A percentile compares a stretch with the other conserved stretches of the same genome.
phyloP scores from a whole-genome alignment of 148 eudicot species.

The Heliamphora exappendiculata region DNA sequence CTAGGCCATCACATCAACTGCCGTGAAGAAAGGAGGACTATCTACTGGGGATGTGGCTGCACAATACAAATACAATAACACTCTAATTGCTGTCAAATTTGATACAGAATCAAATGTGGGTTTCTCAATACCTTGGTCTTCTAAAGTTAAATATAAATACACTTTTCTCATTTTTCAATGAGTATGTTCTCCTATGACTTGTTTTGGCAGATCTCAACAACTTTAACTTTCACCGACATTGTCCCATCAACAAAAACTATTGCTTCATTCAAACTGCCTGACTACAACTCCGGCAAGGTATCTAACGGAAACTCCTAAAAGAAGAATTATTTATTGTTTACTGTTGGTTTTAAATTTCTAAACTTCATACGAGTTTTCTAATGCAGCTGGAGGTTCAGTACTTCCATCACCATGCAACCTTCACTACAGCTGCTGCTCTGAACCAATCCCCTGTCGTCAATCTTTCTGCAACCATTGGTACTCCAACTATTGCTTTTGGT shows the following conservation, averaged over 20 bases:
- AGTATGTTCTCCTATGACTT: conserved; percentile 9
- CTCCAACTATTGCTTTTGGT: conserved; percentile 82
- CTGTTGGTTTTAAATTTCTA: background rate
- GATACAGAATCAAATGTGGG: conserved; percentile 85
- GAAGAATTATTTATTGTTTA: background rate
- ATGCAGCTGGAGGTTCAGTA: conserved; percentile 79
- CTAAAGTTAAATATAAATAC: background rate
- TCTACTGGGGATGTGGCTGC: conserved; percentile 83
- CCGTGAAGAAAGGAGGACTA: conserved; percentile 90
- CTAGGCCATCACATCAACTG: conserved; percentile 59
- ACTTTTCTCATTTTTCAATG: background rate
- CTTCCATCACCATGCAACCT: conserved; percentile 82
- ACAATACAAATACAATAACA: conserved; percentile 65
- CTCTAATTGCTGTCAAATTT: conserved; percentile 59
- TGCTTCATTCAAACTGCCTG: conserved; percentile 70
- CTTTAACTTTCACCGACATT: conserved; percentile 52
- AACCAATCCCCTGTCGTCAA: conserved; percentile 68
- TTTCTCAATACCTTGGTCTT: conserved; percentile 8
- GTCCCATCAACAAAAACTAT: conserved; percentile 80
- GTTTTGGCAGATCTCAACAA: conserved; percentile 61
- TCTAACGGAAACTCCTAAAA: background rate
- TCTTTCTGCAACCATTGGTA: conserved; percentile 78
- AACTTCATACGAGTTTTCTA: conserved; percentile 5
- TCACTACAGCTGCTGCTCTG: conserved; percentile 62
- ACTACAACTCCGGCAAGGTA: conserved; percentile 79